phyloP scores from a whole-genome alignment of 2,329 filamentous ascomycete species.

The Epichloe brachyelytri region DNA sequence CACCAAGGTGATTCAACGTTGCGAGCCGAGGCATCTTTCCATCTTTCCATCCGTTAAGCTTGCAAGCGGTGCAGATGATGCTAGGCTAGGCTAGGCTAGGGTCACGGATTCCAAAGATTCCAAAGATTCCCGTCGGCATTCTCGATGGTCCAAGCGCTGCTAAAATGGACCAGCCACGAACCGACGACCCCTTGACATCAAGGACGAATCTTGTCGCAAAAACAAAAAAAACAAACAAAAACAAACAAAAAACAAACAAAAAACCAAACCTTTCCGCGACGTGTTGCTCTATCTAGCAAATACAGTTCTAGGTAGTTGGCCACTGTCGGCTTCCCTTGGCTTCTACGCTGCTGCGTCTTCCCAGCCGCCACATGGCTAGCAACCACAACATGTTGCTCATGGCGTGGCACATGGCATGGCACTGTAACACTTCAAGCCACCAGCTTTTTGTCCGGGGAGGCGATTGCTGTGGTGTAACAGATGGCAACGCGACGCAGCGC shows the following conservation, averaged over 20 bases:
- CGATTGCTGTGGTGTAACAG: not conserved
- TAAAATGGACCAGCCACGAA: not conserved
- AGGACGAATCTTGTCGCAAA: not conserved
- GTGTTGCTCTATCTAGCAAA: too few relatives aligned
- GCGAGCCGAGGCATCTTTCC: not conserved
- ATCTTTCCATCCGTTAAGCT: not conserved
- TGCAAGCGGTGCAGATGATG: not conserved
- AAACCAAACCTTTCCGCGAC: not conserved
- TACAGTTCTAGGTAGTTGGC: not conserved
- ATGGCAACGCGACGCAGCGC: not conserved
- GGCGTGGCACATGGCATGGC: not conserved
- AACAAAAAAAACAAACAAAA: not conserved
- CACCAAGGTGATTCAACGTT: not conserved
- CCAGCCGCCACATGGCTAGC: not conserved
- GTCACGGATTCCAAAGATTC: not conserved
- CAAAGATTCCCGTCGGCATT: not conserved
- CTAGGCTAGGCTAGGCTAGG: not conserved
- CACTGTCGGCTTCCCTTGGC: not conserved
- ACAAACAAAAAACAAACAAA: not conserved
- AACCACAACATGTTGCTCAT: not conserved
- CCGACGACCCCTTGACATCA: not conserved
- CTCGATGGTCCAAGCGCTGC: not conserved
- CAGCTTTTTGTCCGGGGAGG: not conserved
- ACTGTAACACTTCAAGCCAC: not conserved
- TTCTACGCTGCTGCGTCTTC: not conserved